phyloP scores from a whole-genome alignment of 306 rosid species.

The Pyrus betulifolia region DNA sequence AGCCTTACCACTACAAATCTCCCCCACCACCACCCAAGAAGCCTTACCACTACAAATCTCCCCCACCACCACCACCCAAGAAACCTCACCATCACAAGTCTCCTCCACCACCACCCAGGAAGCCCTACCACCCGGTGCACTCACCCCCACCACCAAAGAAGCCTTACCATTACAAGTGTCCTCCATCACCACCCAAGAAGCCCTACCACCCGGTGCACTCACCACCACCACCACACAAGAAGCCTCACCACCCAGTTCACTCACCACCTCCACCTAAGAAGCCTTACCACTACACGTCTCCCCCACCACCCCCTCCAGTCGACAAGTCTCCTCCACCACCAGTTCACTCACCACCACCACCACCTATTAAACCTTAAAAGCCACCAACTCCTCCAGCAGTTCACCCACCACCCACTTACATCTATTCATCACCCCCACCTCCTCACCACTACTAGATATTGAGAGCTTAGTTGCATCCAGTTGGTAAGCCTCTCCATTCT shows the following conservation, averaged over 20 bases:
- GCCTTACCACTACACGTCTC: conserved; percentile 12
- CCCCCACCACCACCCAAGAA: conserved; percentile 9
- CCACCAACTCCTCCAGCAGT: conserved; percentile 33
- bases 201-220: neutral
- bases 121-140: neutral
- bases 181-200: conserved; percentile 3
- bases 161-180: neutral
- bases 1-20: conserved; percentile 8
- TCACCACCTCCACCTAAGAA: neutral
- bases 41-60: too few relatives aligned
- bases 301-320: conserved; percentile 8
- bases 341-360: conserved; percentile 9
- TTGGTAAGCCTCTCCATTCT: conserved; percentile 27
- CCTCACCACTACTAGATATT: conserved; percentile 54
- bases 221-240: conserved; percentile 9
- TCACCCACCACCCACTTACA: conserved; percentile 30
- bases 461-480: neutral
- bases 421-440: conserved; percentile 75
- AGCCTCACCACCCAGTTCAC: neutral
- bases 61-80: neutral
- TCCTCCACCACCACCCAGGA: conserved; percentile 4
- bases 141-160: neutral
- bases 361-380: conserved; percentile 2
- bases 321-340: conserved; percentile 1
- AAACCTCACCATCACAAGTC: neutral